Conservation (phyloP, 1,284 basidiomycete species). For the Boletus sp. region DNA sequence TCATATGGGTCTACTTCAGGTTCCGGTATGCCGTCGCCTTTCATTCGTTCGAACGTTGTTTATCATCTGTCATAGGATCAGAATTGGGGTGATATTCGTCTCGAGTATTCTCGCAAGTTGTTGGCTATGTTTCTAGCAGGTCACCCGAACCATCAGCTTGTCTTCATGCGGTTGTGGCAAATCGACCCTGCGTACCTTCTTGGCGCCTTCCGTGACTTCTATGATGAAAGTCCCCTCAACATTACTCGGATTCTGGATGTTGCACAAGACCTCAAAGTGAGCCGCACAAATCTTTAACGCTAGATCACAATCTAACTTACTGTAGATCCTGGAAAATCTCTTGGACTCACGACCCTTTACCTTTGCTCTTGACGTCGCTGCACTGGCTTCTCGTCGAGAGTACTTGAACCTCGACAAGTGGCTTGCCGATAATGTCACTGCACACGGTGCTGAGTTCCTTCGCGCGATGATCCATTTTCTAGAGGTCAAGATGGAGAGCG, state of each 20-base stretch:
- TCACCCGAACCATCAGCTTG: slow-evolving; percentile 91
- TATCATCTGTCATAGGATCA: slow-evolving; percentile 48
- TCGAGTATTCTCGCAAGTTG: slow-evolving; percentile 83
- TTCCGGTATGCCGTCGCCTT: slow-evolving; percentile 53
- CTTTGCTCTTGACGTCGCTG: slow-evolving; percentile 90
- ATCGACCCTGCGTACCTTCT: slow-evolving; percentile 83
- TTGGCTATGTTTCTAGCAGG: slow-evolving; percentile 89
- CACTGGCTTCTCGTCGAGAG: slow-evolving; percentile 88
- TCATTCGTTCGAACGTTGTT: not conserved
- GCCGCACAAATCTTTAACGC: slow-evolving; percentile 16
- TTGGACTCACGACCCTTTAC: slow-evolving; percentile 85
- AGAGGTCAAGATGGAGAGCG: slow-evolving; percentile 87
- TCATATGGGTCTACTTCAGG: slow-evolving; percentile 89
- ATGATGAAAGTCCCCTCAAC: slow-evolving; percentile 89
- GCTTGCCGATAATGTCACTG: slow-evolving; percentile 83
- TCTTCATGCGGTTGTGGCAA: slow-evolving; percentile 95
- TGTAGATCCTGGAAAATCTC: slow-evolving; percentile 83
- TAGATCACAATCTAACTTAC: slow-evolving; percentile 1
- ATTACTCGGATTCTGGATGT: slow-evolving; percentile 94
- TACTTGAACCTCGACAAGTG: slow-evolving; percentile 96
- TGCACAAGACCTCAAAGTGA: slow-evolving; percentile 88
- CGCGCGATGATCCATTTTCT: slow-evolving; percentile 84
- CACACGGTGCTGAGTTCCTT: slow-evolving; percentile 83
- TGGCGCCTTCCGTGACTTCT: slow-evolving; percentile 86
- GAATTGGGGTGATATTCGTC: slow-evolving; percentile 84